phyloP scores from a whole-genome alignment of 768 basidiomycete species.

The Pisolithus orientalis region DNA sequence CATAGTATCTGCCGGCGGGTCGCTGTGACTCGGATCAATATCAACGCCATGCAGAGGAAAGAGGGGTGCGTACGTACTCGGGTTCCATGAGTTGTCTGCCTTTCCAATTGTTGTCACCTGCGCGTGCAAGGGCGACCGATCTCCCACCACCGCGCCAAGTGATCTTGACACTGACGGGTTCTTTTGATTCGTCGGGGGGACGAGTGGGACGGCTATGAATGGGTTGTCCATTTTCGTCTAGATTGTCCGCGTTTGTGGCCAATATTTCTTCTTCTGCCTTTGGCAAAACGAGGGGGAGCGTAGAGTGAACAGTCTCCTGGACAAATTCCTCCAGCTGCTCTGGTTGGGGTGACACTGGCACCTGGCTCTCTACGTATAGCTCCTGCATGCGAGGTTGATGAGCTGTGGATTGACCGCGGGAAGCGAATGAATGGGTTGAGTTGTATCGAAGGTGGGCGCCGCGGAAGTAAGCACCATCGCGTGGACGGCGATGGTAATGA shows the following conservation, averaged over 20 bases:
- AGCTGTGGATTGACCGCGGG: constrained; percentile 26
- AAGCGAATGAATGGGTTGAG: constrained; percentile 39
- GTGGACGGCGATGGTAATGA: constrained; percentile 24
- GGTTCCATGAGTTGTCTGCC: constrained; percentile 58
- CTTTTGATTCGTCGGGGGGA: constrained; percentile 21
- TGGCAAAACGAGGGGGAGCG: constrained; percentile 50
- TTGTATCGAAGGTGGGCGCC: constrained; percentile 32
- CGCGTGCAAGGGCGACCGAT: constrained; percentile 60
- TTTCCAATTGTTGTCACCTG: constrained; percentile 73
- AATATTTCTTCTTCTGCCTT: constrained; percentile 28
- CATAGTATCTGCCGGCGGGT: constrained; percentile 28
- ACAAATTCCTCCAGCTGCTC: constrained; percentile 36
- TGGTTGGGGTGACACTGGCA: constrained; percentile 23
- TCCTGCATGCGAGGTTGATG: constrained; percentile 40
- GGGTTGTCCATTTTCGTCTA: constrained; percentile 17
- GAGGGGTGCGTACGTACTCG: constrained; percentile 41
- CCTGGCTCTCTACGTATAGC: constrained; percentile 33
- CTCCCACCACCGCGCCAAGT: constrained; percentile 62
- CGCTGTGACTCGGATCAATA: constrained; percentile 18
- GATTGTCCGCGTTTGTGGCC: constrained; percentile 6
- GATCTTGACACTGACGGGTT: constrained; percentile 43
- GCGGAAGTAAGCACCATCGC: constrained; percentile 30
- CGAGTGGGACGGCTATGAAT: constrained; percentile 8
- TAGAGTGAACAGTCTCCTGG: constrained; percentile 55
- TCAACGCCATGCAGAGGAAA: constrained; percentile 11